Percentiles rank a stretch among this genome's conserved stretches.
These are phyloP conservation scores for Synura sp. DNA, from an alignment of 352 stramenopile genomes.

Conservation along the genomic window DNA sequence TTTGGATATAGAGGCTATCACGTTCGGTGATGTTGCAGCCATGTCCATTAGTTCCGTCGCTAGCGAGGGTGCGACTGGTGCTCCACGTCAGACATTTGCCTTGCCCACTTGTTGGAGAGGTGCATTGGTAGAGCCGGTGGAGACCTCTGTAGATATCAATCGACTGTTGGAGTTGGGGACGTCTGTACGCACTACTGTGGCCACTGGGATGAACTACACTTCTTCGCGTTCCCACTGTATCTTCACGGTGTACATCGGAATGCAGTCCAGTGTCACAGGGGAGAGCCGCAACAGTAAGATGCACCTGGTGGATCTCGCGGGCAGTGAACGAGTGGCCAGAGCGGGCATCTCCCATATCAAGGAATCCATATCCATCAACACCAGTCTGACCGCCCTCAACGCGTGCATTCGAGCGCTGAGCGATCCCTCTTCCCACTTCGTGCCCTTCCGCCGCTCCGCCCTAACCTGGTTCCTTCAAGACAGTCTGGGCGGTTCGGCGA, in stretches of 20 bases:
- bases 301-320: slow-evolving; percentile 79
- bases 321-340: slow-evolving; percentile 83
- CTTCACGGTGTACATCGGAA: slow-evolving; percentile 44
- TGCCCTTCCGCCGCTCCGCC: slow-evolving; percentile 80
- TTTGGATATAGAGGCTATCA: too few species aligned
- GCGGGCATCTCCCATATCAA: slow-evolving; percentile 67
- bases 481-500: slow-evolving; percentile 76
- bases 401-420: slow-evolving; percentile 82
- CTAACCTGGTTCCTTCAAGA: slow-evolving; percentile 71
- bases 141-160: too few species aligned
- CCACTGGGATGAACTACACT: background rate
- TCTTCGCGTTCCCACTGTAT: background rate
- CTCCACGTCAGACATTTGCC: too few species aligned
- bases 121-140: too few species aligned
- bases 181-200: slow-evolving; percentile 49
- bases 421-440: slow-evolving; percentile 59
- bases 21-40: too few species aligned
- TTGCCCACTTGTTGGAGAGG: too few species aligned
- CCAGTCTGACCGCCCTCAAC: slow-evolving; percentile 88
- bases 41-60: too few species aligned
- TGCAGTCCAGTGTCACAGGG: background rate
- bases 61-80: too few species aligned
- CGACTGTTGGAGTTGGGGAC: too few species aligned
- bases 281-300: slow-evolving; percentile 47
- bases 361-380: slow-evolving; percentile 95